A percentile compares a stretch with the other conserved stretches of the same genome.
These are phyloP conservation scores for Saccharomycopsis guyanensis DNA, from an alignment of 805 yeast species.

Conservation along the genomic window DNA sequence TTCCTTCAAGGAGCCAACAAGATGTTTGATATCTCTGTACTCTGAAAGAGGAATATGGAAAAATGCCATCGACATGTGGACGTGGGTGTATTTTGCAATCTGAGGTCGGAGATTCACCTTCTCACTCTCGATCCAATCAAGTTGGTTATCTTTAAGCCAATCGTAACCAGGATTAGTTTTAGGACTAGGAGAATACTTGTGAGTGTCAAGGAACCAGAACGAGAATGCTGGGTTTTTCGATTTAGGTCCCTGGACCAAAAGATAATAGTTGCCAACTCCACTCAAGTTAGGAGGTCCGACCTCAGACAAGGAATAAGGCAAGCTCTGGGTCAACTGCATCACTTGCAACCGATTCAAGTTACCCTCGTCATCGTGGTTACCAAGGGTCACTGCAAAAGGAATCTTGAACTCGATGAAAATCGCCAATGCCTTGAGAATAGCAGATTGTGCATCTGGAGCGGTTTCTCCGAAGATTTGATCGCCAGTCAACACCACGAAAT, in stretches of 20 bases:
- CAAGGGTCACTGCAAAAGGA: slow-evolving; percentile 82
- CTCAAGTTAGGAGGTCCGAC: slow-evolving; percentile 60
- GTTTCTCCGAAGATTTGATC: slow-evolving; percentile 83
- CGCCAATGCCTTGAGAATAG: slow-evolving; percentile 65
- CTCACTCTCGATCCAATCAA: slow-evolving; percentile 43
- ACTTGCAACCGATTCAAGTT: slow-evolving; percentile 50
- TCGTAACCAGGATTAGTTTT: slow-evolving; percentile 74
- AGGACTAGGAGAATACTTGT: slow-evolving; percentile 62
- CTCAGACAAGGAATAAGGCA: slow-evolving; percentile 64
- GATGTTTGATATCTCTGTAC: slow-evolving; percentile 41
- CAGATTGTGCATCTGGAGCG: slow-evolving; percentile 74
- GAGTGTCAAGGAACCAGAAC: slow-evolving; percentile 78
- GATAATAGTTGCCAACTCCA: slow-evolving; percentile 79
- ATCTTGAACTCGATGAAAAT: slow-evolving; percentile 62
- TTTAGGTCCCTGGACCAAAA: slow-evolving; percentile 40
- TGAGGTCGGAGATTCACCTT: slow-evolving; percentile 25
- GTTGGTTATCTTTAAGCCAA: slow-evolving; percentile 68
- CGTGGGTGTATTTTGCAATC: slow-evolving; percentile 30
- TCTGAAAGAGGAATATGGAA: slow-evolving; percentile 94
- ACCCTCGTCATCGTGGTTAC: slow-evolving; percentile 94
- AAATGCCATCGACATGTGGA: slow-evolving; percentile 73
- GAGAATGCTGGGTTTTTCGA: slow-evolving; percentile 40
- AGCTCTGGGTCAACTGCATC: slow-evolving; percentile 43
- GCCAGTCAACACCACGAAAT: slow-evolving; percentile 80
- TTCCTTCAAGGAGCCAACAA: slow-evolving; percentile 64